Base-by-base conservation (phyloP, 306 rosid genomes). In the Vigna trinervia region DNA sequence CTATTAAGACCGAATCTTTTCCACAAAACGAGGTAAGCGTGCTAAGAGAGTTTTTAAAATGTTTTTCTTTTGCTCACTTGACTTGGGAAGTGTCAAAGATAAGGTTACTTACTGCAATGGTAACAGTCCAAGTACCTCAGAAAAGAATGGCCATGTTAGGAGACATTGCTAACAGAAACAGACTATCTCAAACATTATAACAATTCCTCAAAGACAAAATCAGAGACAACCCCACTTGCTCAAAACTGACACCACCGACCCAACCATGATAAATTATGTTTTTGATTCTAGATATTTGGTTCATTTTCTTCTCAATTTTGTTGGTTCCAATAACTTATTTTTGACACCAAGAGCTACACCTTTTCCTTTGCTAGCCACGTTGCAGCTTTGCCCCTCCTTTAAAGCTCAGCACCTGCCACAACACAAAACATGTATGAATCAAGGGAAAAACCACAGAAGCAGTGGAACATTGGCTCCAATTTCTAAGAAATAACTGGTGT, bases 231-330 rank as follows among this genome's bases (percentile, higher is more conserved):
- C 92, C 92, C 96, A 88, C 90, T 94, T 86, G 86, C 88, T 85
- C 83, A 39, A 78, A 75, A 80, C 96, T 85, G 96, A 88, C 96
- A 90, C 92, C 85, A 88, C 94, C 89, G 81, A 87, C 90, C 85
- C 32, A 71, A 34, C 65, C 67, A 17, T 50, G 58, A 70, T 88
- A 34, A 65, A 84, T 15, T 78, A 80, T 81, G 47, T 70, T 81
- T 80, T 66, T 83, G 56, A 68, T 62, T 87, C 85, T 67, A 36
- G 83, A 77, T 75, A 73, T 73, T 64, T 70, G 80, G 74, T 74
- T 74, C 73, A 81, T 58, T 52, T 20, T 62, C 34, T 45, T 53
- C 30, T n/a, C 46, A n/a, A n/a, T n/a, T 65, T 83, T 81, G 80
- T 46, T 82, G 78, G 81, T 81, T 41, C 80, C 79, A 83, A 76